Evolutionary conservation across 2,329 filamentous ascomycete genomes (phyloP).

Genomic region (Beauveria caledonica): DNA sequence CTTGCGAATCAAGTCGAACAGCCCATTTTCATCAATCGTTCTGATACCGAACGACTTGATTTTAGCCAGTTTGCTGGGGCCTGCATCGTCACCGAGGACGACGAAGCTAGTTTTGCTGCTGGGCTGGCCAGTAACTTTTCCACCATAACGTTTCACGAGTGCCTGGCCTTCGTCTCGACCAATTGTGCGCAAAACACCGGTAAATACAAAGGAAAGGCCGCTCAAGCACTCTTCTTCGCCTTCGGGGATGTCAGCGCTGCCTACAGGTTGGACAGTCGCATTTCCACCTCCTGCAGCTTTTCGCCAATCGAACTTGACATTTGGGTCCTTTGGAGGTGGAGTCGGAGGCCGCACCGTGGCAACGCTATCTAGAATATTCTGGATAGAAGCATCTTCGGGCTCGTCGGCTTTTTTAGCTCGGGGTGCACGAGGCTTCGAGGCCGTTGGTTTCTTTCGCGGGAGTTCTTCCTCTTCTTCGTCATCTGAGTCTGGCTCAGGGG

Average conservation of each 20-base stretch:
- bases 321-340: slow-evolving; percentile 64
- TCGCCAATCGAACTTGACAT: slow-evolving; percentile 73
- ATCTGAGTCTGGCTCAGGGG: slow-evolving; percentile 44
- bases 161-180: slow-evolving; percentile 77
- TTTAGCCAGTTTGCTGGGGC: slow-evolving; percentile 84
- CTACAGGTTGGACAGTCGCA: slow-evolving; percentile 52
- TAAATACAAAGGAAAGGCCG: slow-evolving; percentile 91
- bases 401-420: slow-evolving; percentile 57
- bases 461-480: slow-evolving; percentile 52
- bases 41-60: slow-evolving; percentile 74
- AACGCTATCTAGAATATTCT: slow-evolving; percentile 82
- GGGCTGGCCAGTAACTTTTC: slow-evolving; percentile 76
- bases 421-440: slow-evolving; percentile 50
- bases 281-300: slow-evolving; percentile 53
- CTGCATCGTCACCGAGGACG: slow-evolving; percentile 82
- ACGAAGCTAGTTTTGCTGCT: slow-evolving; percentile 94
- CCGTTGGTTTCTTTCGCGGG: slow-evolving; percentile 50
- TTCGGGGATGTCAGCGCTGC: slow-evolving; percentile 63
- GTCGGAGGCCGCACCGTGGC: slow-evolving; percentile 75
- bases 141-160: slow-evolving; percentile 87
- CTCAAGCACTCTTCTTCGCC: slow-evolving; percentile 85
- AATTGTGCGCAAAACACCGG: slow-evolving; percentile 72
- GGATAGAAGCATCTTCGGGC: slow-evolving; percentile 59
- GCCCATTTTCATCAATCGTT: slow-evolving; percentile 87
- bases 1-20: slow-evolving; percentile 75